Evolutionary conservation across 305 asterid species (phyloP).

Genomic region (Fraxinus ornus): DNA sequence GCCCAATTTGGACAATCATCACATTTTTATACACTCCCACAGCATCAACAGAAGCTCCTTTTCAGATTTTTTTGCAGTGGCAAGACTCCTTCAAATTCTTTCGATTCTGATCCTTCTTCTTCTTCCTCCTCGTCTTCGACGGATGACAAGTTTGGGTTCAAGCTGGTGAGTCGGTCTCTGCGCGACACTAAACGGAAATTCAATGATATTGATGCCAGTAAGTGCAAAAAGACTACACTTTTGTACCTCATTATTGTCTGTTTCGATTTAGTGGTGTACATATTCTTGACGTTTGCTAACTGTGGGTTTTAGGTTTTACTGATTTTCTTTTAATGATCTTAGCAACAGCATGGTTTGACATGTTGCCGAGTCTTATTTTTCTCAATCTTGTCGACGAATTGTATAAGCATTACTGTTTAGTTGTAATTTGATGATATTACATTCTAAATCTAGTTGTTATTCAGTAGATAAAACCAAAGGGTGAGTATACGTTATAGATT

Average conservation of each 20-base stretch:
- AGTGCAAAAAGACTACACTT: constrained; percentile 21
- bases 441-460: background rate
- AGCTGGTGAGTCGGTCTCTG: constrained; percentile 52
- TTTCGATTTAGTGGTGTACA: background rate
- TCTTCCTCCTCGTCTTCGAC: constrained; percentile 40
- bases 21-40: constrained; percentile 26
- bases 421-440: background rate
- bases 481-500: background rate
- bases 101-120: constrained; percentile 38
- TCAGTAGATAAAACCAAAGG: background rate
- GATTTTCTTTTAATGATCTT: background rate
- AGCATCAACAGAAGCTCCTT: constrained; percentile 32
- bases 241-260: background rate
- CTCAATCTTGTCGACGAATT: background rate
- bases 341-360: background rate
- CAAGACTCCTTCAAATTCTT: constrained; percentile 34
- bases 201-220: constrained; percentile 68
- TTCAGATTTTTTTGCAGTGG: constrained; percentile 55
- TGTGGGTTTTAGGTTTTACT: constrained; percentile 5
- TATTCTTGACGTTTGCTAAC: constrained; percentile 20
- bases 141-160: constrained; percentile 52
- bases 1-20: constrained; percentile 34
- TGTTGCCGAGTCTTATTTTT: background rate
- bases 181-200: constrained; percentile 67
- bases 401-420: background rate